Conservation (phyloP, 306 rosid species). For the Lupinus albus region DNA sequence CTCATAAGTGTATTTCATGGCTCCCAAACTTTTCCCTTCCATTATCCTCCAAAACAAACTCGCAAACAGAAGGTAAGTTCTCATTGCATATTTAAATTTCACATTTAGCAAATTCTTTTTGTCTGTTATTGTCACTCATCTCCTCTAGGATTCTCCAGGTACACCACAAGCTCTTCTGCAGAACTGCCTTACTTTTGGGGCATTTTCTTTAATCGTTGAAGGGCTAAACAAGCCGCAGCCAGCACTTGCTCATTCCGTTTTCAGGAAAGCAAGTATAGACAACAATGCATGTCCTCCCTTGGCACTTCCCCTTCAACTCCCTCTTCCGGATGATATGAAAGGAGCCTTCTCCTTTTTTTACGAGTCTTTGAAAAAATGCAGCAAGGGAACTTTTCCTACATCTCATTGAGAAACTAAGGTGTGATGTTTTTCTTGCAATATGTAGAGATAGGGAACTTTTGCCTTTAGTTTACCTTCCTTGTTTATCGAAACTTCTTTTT, state of each 20-base stretch:
- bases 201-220: conserved; percentile 84
- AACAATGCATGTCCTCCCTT: conserved; percentile 40
- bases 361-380: conserved; percentile 64
- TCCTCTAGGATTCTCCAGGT: conserved; percentile 53
- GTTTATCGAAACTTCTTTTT: not conserved
- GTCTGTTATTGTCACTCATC: conserved; percentile 21
- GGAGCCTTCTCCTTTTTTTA: conserved; percentile 72
- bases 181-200: conserved; percentile 93
- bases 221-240: conserved; percentile 93
- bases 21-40: too few species aligned
- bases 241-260: conserved; percentile 81
- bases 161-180: conserved; percentile 95
- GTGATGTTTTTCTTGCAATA: conserved; percentile 28
- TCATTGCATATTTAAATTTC: conserved; percentile 22
- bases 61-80: too few species aligned
- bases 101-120: not conserved
- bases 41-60: too few species aligned
- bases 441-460: conserved; percentile 3
- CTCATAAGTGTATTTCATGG: too few species aligned
- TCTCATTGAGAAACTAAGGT: conserved; percentile 43
- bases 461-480: not conserved
- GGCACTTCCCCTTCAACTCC: conserved; percentile 73
- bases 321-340: conserved; percentile 76
- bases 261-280: conserved; percentile 47
- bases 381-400: conserved; percentile 48